These are phyloP conservation scores for Sclerotiophoma versabilis DNA, from an alignment of 2,329 filamentous ascomycete species.

Conservation along the genomic window DNA sequence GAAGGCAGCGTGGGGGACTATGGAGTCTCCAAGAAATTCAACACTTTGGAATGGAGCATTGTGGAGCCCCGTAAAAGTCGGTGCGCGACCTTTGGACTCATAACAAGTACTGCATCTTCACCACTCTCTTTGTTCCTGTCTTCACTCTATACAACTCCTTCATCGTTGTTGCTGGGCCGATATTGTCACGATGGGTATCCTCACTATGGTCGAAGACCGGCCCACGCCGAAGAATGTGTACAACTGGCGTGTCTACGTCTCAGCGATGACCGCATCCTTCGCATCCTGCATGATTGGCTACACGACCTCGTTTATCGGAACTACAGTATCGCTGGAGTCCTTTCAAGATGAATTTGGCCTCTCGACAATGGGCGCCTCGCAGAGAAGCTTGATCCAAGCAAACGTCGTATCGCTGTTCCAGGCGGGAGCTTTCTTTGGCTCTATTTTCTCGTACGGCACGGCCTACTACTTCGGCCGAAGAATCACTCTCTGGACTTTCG, in stretches of 20 bases:
- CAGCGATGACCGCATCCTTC: conserved; percentile 62
- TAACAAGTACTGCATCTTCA: not conserved
- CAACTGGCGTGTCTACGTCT: conserved; percentile 66
- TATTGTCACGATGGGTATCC: conserved; percentile 40
- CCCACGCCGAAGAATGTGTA: conserved; percentile 65
- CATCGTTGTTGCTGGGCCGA: not conserved
- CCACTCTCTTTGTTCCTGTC: not conserved
- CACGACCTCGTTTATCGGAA: conserved; percentile 79
- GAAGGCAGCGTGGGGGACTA: conserved; percentile 6
- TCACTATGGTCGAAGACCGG: conserved; percentile 49
- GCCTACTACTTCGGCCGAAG: conserved; percentile 73
- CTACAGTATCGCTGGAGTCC: conserved; percentile 73
- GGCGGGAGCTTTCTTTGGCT: conserved; percentile 83
- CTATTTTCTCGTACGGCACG: conserved; percentile 62
- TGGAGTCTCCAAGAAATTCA: conserved; percentile 17
- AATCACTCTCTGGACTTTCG: conserved; percentile 59
- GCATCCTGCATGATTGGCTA: conserved; percentile 67
- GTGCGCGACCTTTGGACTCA: conserved; percentile 10
- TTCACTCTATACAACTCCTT: too few species aligned
- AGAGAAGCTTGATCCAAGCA: conserved; percentile 68
- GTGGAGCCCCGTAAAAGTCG: conserved; percentile 20
- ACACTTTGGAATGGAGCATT: conserved; percentile 12
- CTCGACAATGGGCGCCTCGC: conserved; percentile 53
- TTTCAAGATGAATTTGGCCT: conserved; percentile 75
- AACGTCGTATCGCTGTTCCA: conserved; percentile 86